Evolutionary conservation across 2,329 filamentous ascomycete genomes (phyloP), one percentile per base, ranked within the genome.

Genomic region (Macrophomina pseudophaseolina): DNA sequence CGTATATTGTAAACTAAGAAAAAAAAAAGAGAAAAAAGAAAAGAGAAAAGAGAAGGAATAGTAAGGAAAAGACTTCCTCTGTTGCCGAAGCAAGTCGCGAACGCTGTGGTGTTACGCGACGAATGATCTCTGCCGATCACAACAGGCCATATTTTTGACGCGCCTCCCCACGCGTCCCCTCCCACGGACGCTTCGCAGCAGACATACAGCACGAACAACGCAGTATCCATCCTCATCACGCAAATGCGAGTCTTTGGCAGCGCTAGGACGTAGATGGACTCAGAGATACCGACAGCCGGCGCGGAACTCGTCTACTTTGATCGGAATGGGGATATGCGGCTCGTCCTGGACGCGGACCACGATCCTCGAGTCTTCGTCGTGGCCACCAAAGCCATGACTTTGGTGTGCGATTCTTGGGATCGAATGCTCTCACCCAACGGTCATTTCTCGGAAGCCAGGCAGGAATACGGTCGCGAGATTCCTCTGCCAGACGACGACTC

Each of bases 401-500:
- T 69, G 11, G 72, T 69, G n/a, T 72, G 71, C 58, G 67, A 71
- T 6, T 69, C 71, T 8, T 73, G 71, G 71, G 68, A 68, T 23
- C 69, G 68, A 6, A 73, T 73, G 69, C 69, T 73, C 30, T 66
- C 52, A 35, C 52, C 52, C 32, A 33, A 65, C 46, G 65, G 53
- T 5, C 59, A 65, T 28, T 71, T 65, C 30, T 46, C 42, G 40
- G 63, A 65, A 48, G 28, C 58, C 16, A 42, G 28, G n/a, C 28
- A 5, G 4, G 38, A 60, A 56, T 63, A 48, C 4, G 69, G 71
- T 46, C 69, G 69, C 46, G 71, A 75, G 59, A 67, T 78, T 32
- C 66, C 69, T 3, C 69, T 76, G 14, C 72, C 72, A 0, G 72
- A 77, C 5, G 77, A 80, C 56, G 69, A 79, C 58, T 66, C 73